Base-by-base conservation (phyloP, 345 rosid genomes). In the Moricandia moricandioides region DNA sequence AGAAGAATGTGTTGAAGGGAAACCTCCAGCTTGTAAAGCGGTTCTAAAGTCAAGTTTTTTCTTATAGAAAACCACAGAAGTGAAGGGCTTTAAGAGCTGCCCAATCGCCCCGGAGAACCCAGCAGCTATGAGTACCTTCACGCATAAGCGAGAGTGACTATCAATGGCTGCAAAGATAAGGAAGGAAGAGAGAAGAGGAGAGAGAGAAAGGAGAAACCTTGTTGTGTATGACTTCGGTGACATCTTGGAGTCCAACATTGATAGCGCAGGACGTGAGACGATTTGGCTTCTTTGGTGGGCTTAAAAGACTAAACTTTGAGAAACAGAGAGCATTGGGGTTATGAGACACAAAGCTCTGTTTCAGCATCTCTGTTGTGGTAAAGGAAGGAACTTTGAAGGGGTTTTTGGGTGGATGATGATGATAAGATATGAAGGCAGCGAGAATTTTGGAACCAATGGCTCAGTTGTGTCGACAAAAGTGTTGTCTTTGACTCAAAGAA, bases 1-100 rank as follows among this genome's bases (percentile, higher is more conserved):
- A 58, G 82, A 79, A 0, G 98, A 93, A 85, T 93, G 97, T 35
- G 96, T 83, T 49, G 98, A 93, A 78, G 98, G 98, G 85, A 91
- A 91, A 29, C 98, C 98, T 5, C 98, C 98, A 55, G 98, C 85
- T 65, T 81, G 91, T 33, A 89, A 40, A 2, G 86, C 82, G 60
- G 84, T 54, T 81, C 61, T 86, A 60, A 86, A 80, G 71, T 93
- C 90, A 14, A 93, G 73, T n/a, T 80, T 79, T 81, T 62, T 88
- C 51, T 88, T 85, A 69, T 88, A 88, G 2, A 89, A 76, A 64
- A 89, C 64, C 3, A 81, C 79, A 6, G 82, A 77, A 40, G 98
- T 89, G 79, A 91, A 83, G 5, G 96, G 96, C 84, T 93, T 93
- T 6, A 86, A 82, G 67, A 93, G 85, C 86, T 93, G 96, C 49